Evolutionary conservation across 345 rosid genomes (phyloP).

Genomic region (Eucalyptus dawsonii): DNA sequence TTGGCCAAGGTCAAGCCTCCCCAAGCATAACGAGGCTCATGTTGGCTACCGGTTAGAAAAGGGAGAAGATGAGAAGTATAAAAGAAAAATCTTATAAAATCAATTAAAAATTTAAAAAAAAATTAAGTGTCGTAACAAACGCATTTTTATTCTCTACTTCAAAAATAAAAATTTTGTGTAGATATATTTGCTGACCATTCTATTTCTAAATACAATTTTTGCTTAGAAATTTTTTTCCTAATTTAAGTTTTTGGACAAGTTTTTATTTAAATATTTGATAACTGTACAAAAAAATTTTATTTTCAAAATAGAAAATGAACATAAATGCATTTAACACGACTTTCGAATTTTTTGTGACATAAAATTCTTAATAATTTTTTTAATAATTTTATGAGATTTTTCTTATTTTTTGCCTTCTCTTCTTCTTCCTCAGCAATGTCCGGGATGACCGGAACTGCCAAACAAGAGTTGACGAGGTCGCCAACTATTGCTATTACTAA

Average conservation of each 20-base stretch:
- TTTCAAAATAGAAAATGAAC: fast-evolving
- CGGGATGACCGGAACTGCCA: background rate
- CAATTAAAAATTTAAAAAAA: too few species aligned
- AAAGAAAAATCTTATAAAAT: too few species aligned
- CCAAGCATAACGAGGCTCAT: fast-evolving
- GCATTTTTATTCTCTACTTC: fast-evolving
- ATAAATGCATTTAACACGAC: fast-evolving
- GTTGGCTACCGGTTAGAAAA: fast-evolving
- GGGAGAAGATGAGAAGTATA: background rate
- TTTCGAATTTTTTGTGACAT: fast-evolving
- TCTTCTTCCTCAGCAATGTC: too few species aligned
- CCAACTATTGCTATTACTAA: fast-evolving
- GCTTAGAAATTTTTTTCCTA: fast-evolving
- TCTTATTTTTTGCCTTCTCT: too few species aligned
- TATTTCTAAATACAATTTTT: fast-evolving
- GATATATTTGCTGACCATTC: fast-evolving
- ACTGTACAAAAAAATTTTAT: fast-evolving
- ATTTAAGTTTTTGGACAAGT: too few species aligned
- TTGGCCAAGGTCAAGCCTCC: background rate
- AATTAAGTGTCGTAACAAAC: fast-evolving
- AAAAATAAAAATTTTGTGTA: fast-evolving
- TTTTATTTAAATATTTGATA: fast-evolving
- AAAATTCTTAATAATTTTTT: too few species aligned
- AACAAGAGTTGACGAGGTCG: fast-evolving
- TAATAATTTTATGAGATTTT: too few species aligned